These are phyloP conservation scores for Monosporascus cannonballus DNA, from an alignment of 2,329 filamentous ascomycete species.

Conservation along the genomic window DNA sequence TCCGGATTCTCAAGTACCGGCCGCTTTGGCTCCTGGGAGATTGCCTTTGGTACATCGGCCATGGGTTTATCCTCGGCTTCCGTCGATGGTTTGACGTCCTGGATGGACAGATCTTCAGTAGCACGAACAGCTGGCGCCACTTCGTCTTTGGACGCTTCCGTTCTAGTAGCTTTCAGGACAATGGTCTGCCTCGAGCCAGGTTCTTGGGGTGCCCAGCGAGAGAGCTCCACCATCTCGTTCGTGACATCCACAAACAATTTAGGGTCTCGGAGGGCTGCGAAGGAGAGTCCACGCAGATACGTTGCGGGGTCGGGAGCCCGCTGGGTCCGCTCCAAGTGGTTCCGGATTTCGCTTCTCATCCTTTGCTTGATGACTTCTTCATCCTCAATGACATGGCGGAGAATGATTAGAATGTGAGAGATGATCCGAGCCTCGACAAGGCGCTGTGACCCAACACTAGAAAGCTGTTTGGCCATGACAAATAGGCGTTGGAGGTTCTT, in stretches of 20 bases:
- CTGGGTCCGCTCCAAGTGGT: constrained; percentile 59
- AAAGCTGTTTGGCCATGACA: constrained; percentile 90
- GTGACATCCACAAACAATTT: constrained; percentile 82
- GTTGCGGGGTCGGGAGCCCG: constrained; percentile 62
- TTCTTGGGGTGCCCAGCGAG: constrained; percentile 45
- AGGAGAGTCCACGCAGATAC: constrained; percentile 72
- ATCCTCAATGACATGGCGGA: constrained; percentile 92
- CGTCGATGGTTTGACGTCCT: constrained; percentile 55
- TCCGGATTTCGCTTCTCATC: constrained; percentile 82
- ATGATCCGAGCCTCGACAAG: constrained; percentile 52
- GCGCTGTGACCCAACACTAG: constrained; percentile 68
- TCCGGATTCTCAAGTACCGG: constrained; percentile 89
- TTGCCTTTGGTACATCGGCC: constrained; percentile 57
- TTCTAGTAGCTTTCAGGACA: constrained; percentile 33
- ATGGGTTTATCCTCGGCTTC: constrained; percentile 55
- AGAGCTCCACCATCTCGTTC: constrained; percentile 75
- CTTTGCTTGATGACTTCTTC: constrained; percentile 85
- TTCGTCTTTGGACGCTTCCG: constrained; percentile 29
- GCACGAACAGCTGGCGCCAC: constrained; percentile 40
- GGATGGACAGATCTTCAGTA: constrained; percentile 40
- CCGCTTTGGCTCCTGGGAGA: constrained; percentile 62
- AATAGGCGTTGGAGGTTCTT: constrained; percentile 86
- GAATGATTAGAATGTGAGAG: constrained; percentile 70
- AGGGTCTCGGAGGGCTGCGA: constrained; percentile 74
- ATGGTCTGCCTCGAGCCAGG: constrained; percentile 27